Conservation (phyloP, 371 early-diverging fungal genomes). For the Mortierella sp. region DNA sequence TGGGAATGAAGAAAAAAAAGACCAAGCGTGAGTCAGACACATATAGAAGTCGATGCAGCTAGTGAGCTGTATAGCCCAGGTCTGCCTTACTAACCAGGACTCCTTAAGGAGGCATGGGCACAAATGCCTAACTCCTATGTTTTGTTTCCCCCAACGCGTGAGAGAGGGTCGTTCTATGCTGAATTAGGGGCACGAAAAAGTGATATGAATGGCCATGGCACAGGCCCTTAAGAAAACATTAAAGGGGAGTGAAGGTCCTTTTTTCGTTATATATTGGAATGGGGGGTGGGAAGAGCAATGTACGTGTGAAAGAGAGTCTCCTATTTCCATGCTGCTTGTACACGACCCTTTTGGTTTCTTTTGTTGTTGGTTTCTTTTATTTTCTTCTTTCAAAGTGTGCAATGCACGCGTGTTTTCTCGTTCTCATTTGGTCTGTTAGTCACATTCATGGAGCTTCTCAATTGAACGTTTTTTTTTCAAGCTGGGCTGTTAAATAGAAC, state of each 20-base stretch:
- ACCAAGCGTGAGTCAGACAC: conserved; percentile 4
- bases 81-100: not conserved
- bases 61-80: not conserved
- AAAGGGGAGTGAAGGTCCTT: not conserved
- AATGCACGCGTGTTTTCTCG: not conserved
- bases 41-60: not conserved
- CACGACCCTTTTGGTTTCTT: not conserved
- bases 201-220: too few species aligned
- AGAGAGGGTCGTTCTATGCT: not conserved
- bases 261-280: not conserved
- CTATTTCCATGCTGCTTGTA: not conserved
- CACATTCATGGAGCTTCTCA: too few species aligned
- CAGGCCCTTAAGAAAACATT: not conserved
- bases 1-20: too few species aligned
- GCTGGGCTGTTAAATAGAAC: too few species aligned
- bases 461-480: too few species aligned
- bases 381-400: not conserved
- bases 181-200: not conserved
- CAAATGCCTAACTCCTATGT: not conserved
- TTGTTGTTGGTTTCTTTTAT: not conserved
- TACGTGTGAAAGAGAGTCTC: not conserved
- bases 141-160: not conserved
- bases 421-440: not conserved
- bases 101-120: conserved; percentile 2
- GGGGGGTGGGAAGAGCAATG: not conserved